Evolutionary conservation across 225 moss, liverwort and hornwort genomes (phyloP), one percentile per base, ranked within the genome.

Genomic region (Physcomitrellopsis africana): DNA sequence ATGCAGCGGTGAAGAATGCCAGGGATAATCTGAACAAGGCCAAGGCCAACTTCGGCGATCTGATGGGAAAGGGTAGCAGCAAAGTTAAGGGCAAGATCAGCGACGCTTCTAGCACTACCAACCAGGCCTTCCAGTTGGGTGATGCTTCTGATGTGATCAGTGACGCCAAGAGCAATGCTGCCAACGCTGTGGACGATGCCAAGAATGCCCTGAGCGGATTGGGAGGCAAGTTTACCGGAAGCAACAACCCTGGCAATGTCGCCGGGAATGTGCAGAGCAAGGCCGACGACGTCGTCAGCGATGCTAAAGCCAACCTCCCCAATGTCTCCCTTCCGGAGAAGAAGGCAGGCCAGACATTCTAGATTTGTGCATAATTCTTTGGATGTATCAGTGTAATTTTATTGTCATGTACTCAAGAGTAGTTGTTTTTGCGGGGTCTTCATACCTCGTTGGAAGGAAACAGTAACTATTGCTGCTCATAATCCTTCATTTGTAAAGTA

Each of bases 1-100:
- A 78, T 27, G 65, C 47, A 10, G 71, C 65, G 18, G 64, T 78
- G 22, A 47, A 16, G 47, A 65, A 64, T 20, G 71, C 71, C 16
- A 78, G 20, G 71, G 24, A 58, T 1, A 65, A 71, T 11, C 4
- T 78, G 56, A 48, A 55, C 20, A 65, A 78, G 48, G 71, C 78
- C 20, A 78, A 72, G 23, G 65, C 43, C 11, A 72, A 52, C 22
- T 78, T 78, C 47, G 77, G 71, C 14, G 69, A 65, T 13, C 13
- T 77, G 4, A 63, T 70, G 47, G 72, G 72, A 14, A 72, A 45
- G 24, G 26, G 49, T 27, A 61, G 4, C 32, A 37, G 32, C 32
- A 37, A 37, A 47, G 56, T 43, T 10, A 69, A 76, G 75, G 45
- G 13, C 13, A 19, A 70, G 29, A 59, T 65, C 5, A 65, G 63